A percentile compares a stretch with the other conserved stretches of the same genome.
phyloP scores from a whole-genome alignment of 2,329 filamentous ascomycete species.

The Pseudocercospora cruenta region DNA sequence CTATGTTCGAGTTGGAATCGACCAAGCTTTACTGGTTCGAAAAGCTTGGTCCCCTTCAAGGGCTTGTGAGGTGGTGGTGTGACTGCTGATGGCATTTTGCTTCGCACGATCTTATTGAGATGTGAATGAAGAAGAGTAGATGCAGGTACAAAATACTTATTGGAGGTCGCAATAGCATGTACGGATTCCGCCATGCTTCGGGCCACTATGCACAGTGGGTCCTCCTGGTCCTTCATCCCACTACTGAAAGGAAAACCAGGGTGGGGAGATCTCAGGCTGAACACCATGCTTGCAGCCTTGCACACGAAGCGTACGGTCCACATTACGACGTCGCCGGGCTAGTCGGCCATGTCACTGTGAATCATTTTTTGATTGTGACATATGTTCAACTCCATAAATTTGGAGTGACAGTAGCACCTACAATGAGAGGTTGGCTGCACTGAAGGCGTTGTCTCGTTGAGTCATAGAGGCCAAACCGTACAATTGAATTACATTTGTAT shows the following conservation, averaged over 20 bases:
- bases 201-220: background rate
- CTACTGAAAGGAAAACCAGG: background rate
- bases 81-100: constrained; percentile 22
- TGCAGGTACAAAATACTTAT: background rate
- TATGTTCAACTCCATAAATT: no score
- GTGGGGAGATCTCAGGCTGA: background rate
- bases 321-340: no score
- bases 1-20: constrained; percentile 42
- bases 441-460: background rate
- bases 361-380: no score
- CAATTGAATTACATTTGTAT: background rate
- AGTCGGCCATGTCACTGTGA: no score
- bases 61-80: constrained; percentile 19
- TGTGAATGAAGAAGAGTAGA: background rate
- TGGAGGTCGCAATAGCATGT: background rate
- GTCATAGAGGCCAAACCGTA: background rate
- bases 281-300: background rate
- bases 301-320: background rate
- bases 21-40: constrained; percentile 41
- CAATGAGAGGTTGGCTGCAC: no score
- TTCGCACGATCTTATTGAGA: background rate
- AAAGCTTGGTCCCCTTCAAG: constrained; percentile 35
- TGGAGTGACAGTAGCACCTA: no score
- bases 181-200: background rate
- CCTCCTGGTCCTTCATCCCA: background rate